Percentiles rank a stretch among this genome's conserved stretches.
Evolutionary conservation across 2,329 filamentous ascomycete species (phyloP).

Genomic region (Fusarium falciforme): DNA sequence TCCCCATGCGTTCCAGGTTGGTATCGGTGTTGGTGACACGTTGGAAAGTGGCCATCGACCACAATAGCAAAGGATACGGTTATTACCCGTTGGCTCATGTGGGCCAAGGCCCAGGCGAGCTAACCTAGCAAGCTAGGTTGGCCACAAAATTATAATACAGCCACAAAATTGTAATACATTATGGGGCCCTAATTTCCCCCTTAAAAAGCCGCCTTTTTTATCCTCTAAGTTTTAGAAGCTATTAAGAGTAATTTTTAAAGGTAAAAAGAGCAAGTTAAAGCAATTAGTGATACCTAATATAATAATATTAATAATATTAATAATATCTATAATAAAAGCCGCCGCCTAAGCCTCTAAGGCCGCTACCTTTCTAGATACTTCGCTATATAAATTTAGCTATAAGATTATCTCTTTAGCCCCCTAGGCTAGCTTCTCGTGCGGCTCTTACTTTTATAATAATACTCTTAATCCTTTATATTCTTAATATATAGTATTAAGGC

Average conservation of each 20-base stretch:
- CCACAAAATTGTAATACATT: not conserved
- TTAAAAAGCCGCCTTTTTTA: not conserved
- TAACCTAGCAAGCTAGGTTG: not conserved
- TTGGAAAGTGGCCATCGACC: not conserved
- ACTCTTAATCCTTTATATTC: not conserved
- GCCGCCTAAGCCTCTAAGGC: not conserved
- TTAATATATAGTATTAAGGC: not conserved
- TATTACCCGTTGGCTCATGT: not conserved
- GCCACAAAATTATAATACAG: not conserved
- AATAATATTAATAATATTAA: not conserved
- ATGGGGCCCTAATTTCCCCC: not conserved
- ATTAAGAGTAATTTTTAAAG: not conserved
- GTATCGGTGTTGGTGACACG: not conserved
- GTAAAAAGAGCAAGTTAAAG: not conserved
- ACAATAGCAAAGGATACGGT: not conserved
- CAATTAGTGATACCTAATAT: not conserved
- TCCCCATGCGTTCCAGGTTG: not conserved
- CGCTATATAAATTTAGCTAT: not conserved
- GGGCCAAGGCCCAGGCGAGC: not conserved
- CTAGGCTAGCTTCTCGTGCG: not conserved
- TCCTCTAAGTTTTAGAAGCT: not conserved
- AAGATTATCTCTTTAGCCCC: not conserved
- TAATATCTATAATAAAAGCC: not conserved
- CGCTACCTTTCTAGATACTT: not conserved
- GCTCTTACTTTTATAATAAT: not conserved